A percentile compares a stretch with the other conserved stretches of the same genome.
These are phyloP conservation scores for Lentinula boryana DNA, from an alignment of 768 basidiomycete species.

Conservation along the genomic window DNA sequence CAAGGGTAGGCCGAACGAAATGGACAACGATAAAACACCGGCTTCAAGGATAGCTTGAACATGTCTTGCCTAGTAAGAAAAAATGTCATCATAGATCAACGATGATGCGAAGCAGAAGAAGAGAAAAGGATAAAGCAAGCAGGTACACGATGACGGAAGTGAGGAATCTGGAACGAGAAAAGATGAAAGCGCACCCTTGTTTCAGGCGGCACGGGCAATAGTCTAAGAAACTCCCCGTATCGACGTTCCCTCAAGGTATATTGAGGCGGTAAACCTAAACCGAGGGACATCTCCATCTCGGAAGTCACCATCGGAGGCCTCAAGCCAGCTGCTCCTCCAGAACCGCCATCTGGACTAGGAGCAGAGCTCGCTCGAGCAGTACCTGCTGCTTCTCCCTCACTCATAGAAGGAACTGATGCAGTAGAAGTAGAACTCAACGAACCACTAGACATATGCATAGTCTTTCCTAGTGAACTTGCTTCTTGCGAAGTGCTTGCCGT, in stretches of 20 bases:
- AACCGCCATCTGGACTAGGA: background rate
- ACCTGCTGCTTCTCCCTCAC: slow-evolving; percentile 2
- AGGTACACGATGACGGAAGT: background rate
- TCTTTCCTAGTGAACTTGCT: slow-evolving; percentile 1
- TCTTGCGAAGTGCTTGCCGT: background rate
- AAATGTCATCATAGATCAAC: background rate
- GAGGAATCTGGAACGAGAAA: background rate
- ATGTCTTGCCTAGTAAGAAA: background rate
- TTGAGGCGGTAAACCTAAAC: background rate
- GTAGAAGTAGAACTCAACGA: slow-evolving; percentile 4
- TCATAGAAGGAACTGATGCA: background rate
- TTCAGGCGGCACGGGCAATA: slow-evolving; percentile 5
- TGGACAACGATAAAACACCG: background rate
- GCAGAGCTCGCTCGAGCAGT: background rate
- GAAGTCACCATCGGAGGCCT: background rate
- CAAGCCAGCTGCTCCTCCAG: background rate
- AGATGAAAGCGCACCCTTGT: slow-evolving; percentile 6
- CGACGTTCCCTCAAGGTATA: background rate
- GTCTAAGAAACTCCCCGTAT: slow-evolving; percentile 2
- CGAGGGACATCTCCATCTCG: background rate
- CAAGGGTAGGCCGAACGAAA: background rate
- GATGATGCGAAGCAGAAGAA: background rate
- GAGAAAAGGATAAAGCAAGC: background rate
- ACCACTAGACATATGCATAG: slow-evolving; percentile 3
- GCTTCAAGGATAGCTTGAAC: background rate